phyloP scores from a whole-genome alignment of 2,329 filamentous ascomycete species.

The Fusarium sp. region DNA sequence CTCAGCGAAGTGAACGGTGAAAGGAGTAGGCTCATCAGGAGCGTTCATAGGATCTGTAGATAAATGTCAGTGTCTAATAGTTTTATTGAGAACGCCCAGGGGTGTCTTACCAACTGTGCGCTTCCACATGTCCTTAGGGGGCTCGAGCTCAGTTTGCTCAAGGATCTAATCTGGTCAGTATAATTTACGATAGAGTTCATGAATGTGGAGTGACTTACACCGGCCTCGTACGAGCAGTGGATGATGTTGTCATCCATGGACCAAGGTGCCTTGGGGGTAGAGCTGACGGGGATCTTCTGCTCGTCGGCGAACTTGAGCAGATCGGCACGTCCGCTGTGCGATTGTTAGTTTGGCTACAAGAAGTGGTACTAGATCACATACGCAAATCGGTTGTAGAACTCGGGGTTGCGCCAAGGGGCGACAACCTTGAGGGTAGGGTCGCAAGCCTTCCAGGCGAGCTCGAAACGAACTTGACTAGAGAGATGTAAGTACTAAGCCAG shows the following conservation, averaged over 20 bases:
- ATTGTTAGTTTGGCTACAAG: neutral
- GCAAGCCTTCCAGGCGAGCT: conserved; percentile 58
- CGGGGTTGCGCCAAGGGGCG: conserved; percentile 78
- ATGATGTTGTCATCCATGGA: conserved; percentile 60
- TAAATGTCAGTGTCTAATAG: neutral
- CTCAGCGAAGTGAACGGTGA: conserved; percentile 75
- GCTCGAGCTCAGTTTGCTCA: conserved; percentile 67
- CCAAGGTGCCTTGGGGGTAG: conserved; percentile 80
- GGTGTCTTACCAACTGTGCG: conserved; percentile 55
- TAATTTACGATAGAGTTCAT: fast-evolving
- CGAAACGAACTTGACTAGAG: conserved; percentile 54
- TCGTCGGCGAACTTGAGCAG: conserved; percentile 78
- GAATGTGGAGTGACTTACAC: neutral
- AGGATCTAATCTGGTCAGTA: conserved; percentile 10
- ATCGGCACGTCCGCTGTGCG: conserved; percentile 56
- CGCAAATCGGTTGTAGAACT: conserved; percentile 77
- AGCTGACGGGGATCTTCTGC: conserved; percentile 77
- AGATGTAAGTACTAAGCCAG: neutral
- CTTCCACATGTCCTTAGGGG: conserved; percentile 80
- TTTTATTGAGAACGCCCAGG: neutral
- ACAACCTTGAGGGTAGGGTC: conserved; percentile 76
- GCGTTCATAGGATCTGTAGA: conserved; percentile 68
- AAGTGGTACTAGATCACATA: neutral
- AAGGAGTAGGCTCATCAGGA: conserved; percentile 73
- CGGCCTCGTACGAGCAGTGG: conserved; percentile 38